Percentiles rank a stretch among this genome's conserved stretches.
Conservation (phyloP, 1,284 basidiomycete genomes). For the Fomes fomentarius region DNA sequence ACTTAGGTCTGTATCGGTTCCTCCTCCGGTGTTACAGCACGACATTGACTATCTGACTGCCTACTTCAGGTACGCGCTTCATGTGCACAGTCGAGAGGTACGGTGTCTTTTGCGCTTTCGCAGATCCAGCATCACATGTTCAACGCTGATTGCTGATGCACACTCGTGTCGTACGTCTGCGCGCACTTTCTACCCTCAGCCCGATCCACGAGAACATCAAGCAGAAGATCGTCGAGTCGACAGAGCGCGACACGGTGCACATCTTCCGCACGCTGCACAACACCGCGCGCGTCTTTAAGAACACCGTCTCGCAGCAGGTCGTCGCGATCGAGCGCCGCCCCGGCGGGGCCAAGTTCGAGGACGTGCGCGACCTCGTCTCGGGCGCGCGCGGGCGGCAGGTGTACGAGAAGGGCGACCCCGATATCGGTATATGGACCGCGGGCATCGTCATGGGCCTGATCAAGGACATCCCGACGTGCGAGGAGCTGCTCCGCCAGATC, state of each 20-base stretch:
- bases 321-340: constrained; percentile 80
- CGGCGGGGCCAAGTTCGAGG: constrained; percentile 88
- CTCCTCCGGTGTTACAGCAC: neutral
- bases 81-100: constrained; percentile 83
- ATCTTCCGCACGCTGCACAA: constrained; percentile 90
- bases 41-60: neutral
- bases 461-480: constrained; percentile 85
- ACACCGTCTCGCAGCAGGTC: constrained; percentile 81
- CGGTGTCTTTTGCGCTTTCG: no score
- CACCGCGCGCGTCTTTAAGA: constrained; percentile 90
- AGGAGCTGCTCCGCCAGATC: constrained; percentile 71
- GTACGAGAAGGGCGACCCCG: constrained; percentile 85
- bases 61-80: constrained; percentile 72
- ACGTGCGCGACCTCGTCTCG: constrained; percentile 82
- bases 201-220: constrained; percentile 93
- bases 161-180: no score
- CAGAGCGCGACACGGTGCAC: constrained; percentile 84
- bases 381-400: constrained; percentile 79
- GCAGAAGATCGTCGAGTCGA: constrained; percentile 82
- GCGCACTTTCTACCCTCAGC: constrained; percentile 40
- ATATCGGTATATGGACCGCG: constrained; percentile 88
- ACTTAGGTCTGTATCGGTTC: constrained; percentile 67
- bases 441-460: constrained; percentile 85
- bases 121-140: no score
- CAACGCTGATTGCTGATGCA: no score